Evolutionary conservation across 805 yeast species (phyloP).

Genomic region (Nadsonia fulvescens): DNA sequence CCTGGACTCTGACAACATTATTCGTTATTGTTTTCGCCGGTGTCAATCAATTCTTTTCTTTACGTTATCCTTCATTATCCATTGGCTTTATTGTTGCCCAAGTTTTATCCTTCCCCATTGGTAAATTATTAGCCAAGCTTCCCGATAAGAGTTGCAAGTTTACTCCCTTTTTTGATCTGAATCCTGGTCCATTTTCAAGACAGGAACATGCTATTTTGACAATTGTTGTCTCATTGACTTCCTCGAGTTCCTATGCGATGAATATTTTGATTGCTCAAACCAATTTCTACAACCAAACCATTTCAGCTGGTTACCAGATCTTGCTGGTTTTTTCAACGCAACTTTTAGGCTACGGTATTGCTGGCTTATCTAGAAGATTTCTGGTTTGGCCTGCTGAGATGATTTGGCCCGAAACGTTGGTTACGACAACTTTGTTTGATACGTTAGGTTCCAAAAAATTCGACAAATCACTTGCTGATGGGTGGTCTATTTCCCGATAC

Average conservation of each 20-base stretch:
- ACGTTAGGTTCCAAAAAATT: slow-evolving; percentile 24
- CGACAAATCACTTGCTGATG: no score
- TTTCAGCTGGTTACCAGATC: slow-evolving; percentile 23
- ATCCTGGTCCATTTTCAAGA: slow-evolving; percentile 42
- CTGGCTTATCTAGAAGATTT: slow-evolving; percentile 36
- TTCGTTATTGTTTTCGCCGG: slow-evolving; percentile 12
- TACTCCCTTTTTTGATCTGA: slow-evolving; percentile 25
- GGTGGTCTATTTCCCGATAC: slow-evolving; percentile 43
- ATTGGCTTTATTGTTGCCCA: slow-evolving; percentile 35
- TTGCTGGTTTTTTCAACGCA: slow-evolving; percentile 29
- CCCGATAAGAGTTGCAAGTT: slow-evolving; percentile 10
- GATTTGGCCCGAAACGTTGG: slow-evolving; percentile 35
- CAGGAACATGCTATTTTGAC: slow-evolving; percentile 49
- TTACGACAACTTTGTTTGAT: slow-evolving; percentile 26
- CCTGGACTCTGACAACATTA: slow-evolving; percentile 21
- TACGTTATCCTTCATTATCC: slow-evolving; percentile 32
- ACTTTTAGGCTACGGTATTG: slow-evolving; percentile 33
- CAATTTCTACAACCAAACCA: slow-evolving; percentile 7
- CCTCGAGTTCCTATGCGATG: slow-evolving; percentile 22
- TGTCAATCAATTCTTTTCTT: slow-evolving; percentile 24
- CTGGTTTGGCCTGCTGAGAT: slow-evolving; percentile 25
- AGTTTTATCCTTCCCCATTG: slow-evolving; percentile 40
- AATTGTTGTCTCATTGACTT: slow-evolving; percentile 18
- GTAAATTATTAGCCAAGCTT: slow-evolving; percentile 15
- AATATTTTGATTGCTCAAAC: slow-evolving; percentile 7